These are phyloP conservation scores for Amniculicola lignicola DNA, from an alignment of 495 filamentous ascomycete genomes.

Conservation along the genomic window DNA sequence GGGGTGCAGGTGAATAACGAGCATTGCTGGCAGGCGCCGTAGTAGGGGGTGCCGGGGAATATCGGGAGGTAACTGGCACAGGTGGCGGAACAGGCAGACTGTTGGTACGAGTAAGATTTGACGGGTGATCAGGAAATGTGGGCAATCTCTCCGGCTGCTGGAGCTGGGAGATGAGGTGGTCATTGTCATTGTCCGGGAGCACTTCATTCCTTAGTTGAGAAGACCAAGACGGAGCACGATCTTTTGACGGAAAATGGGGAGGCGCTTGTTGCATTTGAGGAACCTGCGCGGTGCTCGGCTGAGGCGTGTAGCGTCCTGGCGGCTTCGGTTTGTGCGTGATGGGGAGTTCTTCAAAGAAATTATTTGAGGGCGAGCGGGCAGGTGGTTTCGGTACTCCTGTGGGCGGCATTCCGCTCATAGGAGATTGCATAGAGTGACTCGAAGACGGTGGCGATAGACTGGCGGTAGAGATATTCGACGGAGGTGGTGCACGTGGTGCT, in stretches of 20 bases:
- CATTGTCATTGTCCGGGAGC: constrained; percentile 37
- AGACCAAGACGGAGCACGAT: constrained; percentile 29
- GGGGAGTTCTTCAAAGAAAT: constrained; percentile 91
- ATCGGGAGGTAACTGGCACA: constrained; percentile 29
- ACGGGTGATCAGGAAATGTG: constrained; percentile 48
- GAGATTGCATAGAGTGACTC: constrained; percentile 33
- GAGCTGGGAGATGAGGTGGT: constrained; percentile 50
- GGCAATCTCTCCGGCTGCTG: constrained; percentile 52
- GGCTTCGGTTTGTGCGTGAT: constrained; percentile 57
- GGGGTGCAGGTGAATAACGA: constrained; percentile 25
- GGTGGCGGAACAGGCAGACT: constrained; percentile 33
- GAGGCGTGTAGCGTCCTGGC: constrained; percentile 54
- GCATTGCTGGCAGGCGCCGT: constrained; percentile 10
- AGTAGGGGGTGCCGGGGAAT: constrained; percentile 31
- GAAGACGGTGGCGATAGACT: constrained; percentile 40
- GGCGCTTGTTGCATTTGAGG: not conserved
- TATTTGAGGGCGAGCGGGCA: constrained; percentile 43
- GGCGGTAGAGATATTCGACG: constrained; percentile 33
- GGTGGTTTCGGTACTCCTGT: constrained; percentile 22
- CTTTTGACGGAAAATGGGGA: constrained; percentile 29
- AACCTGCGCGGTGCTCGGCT: constrained; percentile 30
- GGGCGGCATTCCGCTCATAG: constrained; percentile 19
- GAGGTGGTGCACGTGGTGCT: constrained; percentile 37
- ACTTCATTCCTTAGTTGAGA: constrained; percentile 35
- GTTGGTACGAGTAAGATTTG: constrained; percentile 18